Evolutionary conservation across 805 yeast species (phyloP).

Genomic region (Kodamaea kakaduensis): DNA sequence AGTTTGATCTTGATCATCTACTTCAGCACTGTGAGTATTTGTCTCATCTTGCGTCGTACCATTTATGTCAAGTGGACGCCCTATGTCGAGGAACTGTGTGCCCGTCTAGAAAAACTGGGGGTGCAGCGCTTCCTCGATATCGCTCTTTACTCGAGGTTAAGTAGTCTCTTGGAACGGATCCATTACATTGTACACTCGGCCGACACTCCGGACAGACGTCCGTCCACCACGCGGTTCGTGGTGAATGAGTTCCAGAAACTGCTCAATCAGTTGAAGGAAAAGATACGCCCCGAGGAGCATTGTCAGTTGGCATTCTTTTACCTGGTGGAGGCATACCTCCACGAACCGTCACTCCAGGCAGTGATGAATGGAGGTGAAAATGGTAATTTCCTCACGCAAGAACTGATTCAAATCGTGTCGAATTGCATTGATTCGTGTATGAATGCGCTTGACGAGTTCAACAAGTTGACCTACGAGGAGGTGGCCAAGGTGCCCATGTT

Average conservation of each 20-base stretch:
- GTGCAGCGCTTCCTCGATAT: conserved; percentile 36
- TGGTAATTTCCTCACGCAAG: conserved; percentile 16
- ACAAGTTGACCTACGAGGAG: conserved; percentile 40
- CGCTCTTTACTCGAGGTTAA: conserved; percentile 57
- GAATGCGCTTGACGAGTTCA: conserved; percentile 46
- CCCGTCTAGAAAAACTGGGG: conserved; percentile 37
- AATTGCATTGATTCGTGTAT: conserved; percentile 54
- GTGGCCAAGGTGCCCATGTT: conserved; percentile 56
- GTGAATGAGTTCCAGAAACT: conserved; percentile 48
- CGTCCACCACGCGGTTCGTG: conserved; percentile 34
- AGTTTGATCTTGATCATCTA: conserved; percentile 57
- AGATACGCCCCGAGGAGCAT: conserved; percentile 37
- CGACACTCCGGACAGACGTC: conserved; percentile 22
- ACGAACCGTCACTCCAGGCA: conserved; percentile 46
- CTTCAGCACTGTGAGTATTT: conserved; percentile 56
- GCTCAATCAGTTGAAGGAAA: conserved; percentile 36
- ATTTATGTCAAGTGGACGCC: conserved; percentile 61
- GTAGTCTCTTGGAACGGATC: conserved; percentile 58
- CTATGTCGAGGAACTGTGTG: conserved; percentile 59
- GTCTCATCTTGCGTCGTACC: conserved; percentile 62
- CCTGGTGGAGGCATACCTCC: conserved; percentile 63
- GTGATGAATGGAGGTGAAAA: conserved; percentile 13
- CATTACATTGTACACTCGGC: conserved; percentile 46
- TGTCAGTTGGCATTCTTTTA: conserved; percentile 49
- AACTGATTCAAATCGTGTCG: conserved; percentile 42